Evolutionary conservation across 768 basidiomycete genomes (phyloP), one percentile per base, ranked within the genome.

Genomic region (Lactifluus pinguis): DNA sequence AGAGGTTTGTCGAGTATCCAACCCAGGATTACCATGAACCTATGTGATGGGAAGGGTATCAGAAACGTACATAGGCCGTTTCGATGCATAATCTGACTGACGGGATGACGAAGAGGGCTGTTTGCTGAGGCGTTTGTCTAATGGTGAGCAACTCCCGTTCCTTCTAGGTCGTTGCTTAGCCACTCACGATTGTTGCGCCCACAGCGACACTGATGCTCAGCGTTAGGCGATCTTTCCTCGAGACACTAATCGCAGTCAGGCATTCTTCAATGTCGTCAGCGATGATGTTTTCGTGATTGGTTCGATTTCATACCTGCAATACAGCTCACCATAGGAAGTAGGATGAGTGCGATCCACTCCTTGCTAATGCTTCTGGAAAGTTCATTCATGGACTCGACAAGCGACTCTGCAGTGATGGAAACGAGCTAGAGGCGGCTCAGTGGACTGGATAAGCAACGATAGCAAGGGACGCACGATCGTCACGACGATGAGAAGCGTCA

Each of bases 231-330:
- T 86, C 84, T 72, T 87, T 85, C 53, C 90, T 86, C 0, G 93
- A 92, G n/a, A 91, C 89, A 41, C 86, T 91, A 63, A 97, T 81
- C 11, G 92, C 92, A 6, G 89, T 95, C 57, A 93, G 83, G 65
- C 91, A 92, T 73, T 97, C 94, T 82, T 71, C 39, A 30, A 32
- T 21, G 19, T 10, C 57, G 29, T 64, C 66, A 48, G 67, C 53
- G 19, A 34, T 25, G 49, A 49, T 19, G 36, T 49, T 38, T 36
- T 1, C 32, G n/a, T 17, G 17, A 41, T 15, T 8, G 54, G 19
- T 29, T 4, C 4, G 4, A 47, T 36, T 25, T 3, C 73, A 47
- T 49, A 87, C 89, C 89, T 69, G 90, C 87, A 38, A 92, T 77
- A 14, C 86, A 87, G 38, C 83, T 87, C 44, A 95, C 87, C 17